These are phyloP conservation scores for Calonectria fujianensis DNA, from an alignment of 2,329 filamentous ascomycete genomes.

Conservation along the genomic window DNA sequence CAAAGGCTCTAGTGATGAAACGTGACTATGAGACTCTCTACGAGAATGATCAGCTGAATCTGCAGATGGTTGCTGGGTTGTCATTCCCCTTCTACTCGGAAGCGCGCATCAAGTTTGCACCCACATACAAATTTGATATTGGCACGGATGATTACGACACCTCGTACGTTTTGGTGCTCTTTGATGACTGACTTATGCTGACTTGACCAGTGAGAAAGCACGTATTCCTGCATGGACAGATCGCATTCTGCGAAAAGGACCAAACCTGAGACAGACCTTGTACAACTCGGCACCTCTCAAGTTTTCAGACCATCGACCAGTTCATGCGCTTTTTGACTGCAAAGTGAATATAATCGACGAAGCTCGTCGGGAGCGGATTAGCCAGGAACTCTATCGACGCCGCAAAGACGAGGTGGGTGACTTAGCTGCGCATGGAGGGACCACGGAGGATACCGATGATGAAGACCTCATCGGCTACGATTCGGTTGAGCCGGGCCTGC, in stretches of 20 bases:
- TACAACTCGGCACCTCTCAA: slow-evolving; percentile 89
- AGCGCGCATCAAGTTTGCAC: slow-evolving; percentile 88
- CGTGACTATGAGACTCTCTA: slow-evolving; percentile 87
- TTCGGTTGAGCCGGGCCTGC: slow-evolving; percentile 85
- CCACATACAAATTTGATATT: slow-evolving; percentile 97
- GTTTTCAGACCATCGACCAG: slow-evolving; percentile 97
- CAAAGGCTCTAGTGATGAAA: slow-evolving; percentile 82
- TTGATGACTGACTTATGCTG: slow-evolving; percentile 30
- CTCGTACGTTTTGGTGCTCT: slow-evolving; percentile 74
- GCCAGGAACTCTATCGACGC: slow-evolving; percentile 83
- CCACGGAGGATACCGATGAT: slow-evolving; percentile 78
- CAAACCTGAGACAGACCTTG: slow-evolving; percentile 86
- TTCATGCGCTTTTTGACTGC: slow-evolving; percentile 92
- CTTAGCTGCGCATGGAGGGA: slow-evolving; percentile 72
- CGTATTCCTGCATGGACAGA: slow-evolving; percentile 99
- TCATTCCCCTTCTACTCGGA: slow-evolving; percentile 96
- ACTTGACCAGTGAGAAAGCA: slow-evolving; percentile 82
- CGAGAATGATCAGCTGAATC: slow-evolving; percentile 94
- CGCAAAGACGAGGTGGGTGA: slow-evolving; percentile 80
- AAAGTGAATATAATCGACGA: slow-evolving; percentile 89
- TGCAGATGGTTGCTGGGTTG: slow-evolving; percentile 95
- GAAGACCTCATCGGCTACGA: slow-evolving; percentile 90
- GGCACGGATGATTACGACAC: slow-evolving; percentile 93
- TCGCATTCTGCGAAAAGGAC: slow-evolving; percentile 90
- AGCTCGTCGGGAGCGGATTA: slow-evolving; percentile 80